These are phyloP conservation scores for Globisporangium irregulare DNA, from an alignment of 352 stramenopile species.

Conservation along the genomic window DNA sequence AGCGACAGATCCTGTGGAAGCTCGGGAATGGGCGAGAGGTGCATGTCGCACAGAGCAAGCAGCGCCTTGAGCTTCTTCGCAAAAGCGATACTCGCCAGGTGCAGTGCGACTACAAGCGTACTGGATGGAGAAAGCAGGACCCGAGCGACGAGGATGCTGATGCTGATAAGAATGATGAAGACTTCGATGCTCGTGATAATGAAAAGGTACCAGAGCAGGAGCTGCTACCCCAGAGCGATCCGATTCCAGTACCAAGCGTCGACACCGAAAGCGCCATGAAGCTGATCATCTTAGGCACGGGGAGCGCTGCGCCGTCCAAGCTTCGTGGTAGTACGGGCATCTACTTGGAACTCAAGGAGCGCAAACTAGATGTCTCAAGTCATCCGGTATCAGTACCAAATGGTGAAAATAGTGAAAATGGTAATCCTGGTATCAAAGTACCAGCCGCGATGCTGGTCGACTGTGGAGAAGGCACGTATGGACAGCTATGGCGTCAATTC, in stretches of 20 bases:
- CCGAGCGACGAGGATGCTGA: conserved; percentile 15
- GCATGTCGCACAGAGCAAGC: conserved; percentile 55
- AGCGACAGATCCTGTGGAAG: conserved; percentile 32
- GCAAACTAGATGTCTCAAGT: background rate
- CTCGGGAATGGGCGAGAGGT: conserved; percentile 12
- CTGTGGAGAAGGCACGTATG: conserved; percentile 93
- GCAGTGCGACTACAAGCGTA: conserved; percentile 37
- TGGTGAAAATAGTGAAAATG: background rate
- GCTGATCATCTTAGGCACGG: conserved; percentile 94
- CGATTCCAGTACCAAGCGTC: background rate
- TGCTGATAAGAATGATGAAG: background rate
- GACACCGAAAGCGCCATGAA: conserved; percentile 5
- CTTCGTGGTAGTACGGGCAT: conserved; percentile 95
- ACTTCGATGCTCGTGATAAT: background rate
- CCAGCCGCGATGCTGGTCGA: conserved; percentile 87
- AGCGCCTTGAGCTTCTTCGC: conserved; percentile 34
- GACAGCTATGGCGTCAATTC: conserved; percentile 85
- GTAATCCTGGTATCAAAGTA: background rate
- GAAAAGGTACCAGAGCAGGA: background rate
- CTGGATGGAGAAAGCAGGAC: conserved; percentile 34
- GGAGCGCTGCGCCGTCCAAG: conserved; percentile 95
- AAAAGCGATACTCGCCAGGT: conserved; percentile 7
- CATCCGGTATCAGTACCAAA: background rate
- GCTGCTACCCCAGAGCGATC: background rate
- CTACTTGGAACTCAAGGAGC: conserved; percentile 63